A percentile compares a stretch with the other conserved stretches of the same genome.
Conservation (phyloP, 1,139 yeast genomes). For the Lodderomyces oxycetoniae region DNA sequence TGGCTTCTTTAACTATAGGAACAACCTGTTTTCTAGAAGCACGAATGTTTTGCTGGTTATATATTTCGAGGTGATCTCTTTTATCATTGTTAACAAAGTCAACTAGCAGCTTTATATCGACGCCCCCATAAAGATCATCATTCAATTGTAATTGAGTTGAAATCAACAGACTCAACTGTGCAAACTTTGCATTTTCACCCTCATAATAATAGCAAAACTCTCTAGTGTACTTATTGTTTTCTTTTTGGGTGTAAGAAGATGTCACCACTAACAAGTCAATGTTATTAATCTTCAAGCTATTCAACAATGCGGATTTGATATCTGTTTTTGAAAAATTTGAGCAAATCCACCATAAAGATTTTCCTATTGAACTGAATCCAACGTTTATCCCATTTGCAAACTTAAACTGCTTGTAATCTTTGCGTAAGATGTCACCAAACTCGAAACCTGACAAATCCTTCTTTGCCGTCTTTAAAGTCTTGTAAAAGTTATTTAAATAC, state of each 20-base stretch:
- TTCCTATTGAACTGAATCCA: slow-evolving; percentile 77
- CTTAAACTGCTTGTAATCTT: slow-evolving; percentile 78
- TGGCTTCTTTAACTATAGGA: slow-evolving; percentile 45
- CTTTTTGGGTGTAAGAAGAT: slow-evolving; percentile 50
- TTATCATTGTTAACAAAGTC: slow-evolving; percentile 9
- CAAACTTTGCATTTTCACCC: slow-evolving; percentile 16
- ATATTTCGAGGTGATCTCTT: slow-evolving; percentile 24
- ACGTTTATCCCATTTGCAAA: slow-evolving; percentile 38
- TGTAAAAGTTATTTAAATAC: slow-evolving; percentile 22
- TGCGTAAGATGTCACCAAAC: slow-evolving; percentile 58
- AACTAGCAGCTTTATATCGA: slow-evolving; percentile 13
- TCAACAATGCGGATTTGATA: slow-evolving; percentile 34
- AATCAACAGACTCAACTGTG: slow-evolving; percentile 23
- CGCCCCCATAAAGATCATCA: slow-evolving; percentile 16
- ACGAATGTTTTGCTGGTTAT: slow-evolving; percentile 48
- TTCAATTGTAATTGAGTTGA: slow-evolving; percentile 29
- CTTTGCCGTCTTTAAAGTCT: slow-evolving; percentile 49
- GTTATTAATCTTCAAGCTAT: slow-evolving; percentile 31
- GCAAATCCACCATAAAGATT: slow-evolving; percentile 56
- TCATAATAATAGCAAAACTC: slow-evolving; percentile 46
- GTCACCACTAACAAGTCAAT: slow-evolving; percentile 59
- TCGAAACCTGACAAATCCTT: slow-evolving; percentile 58
- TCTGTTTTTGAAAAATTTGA: slow-evolving; percentile 26
- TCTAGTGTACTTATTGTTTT: slow-evolving; percentile 45
- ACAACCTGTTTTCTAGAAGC: slow-evolving; percentile 89